Percentiles rank a stretch among this genome's conserved stretches.
Conservation (phyloP, 2,329 filamentous ascomycete species). For the Botrytis medusae region DNA sequence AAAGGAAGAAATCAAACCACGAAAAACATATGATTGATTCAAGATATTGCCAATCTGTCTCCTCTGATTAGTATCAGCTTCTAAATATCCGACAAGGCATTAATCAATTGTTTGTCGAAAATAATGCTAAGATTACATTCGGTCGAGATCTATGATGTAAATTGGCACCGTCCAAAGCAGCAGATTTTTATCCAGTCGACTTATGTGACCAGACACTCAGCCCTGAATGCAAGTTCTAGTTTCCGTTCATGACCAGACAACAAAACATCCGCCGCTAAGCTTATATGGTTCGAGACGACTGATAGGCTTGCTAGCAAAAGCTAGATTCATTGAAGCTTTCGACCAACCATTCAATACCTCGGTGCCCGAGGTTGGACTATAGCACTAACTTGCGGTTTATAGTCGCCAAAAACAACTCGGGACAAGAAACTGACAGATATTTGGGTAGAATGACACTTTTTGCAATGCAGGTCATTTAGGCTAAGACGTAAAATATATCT, state of each 20-base stretch:
- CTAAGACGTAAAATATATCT: background rate
- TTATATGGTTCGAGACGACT: background rate
- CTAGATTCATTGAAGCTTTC: background rate
- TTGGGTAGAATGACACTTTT: background rate
- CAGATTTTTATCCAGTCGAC: background rate
- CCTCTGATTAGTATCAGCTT: slow-evolving; percentile 6
- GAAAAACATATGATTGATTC: background rate
- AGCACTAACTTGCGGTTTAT: background rate
- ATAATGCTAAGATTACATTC: background rate
- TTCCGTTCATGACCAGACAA: background rate
- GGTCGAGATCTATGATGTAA: background rate
- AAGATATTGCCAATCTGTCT: background rate
- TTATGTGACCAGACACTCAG: background rate
- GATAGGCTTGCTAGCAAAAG: background rate
- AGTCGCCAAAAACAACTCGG: background rate
- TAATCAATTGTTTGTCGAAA: too few relatives aligned
- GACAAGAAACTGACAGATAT: background rate
- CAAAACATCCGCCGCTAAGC: background rate
- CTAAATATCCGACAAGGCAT: background rate
- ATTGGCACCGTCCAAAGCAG: background rate
- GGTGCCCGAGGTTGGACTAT: background rate
- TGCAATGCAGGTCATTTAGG: background rate
- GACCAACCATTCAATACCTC: background rate
- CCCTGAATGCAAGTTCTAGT: background rate
- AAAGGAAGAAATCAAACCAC: background rate